A percentile compares a stretch with the other conserved stretches of the same genome.
Conservation (phyloP, 352 stramenopile species). For the Globisporangium viniferum region DNA sequence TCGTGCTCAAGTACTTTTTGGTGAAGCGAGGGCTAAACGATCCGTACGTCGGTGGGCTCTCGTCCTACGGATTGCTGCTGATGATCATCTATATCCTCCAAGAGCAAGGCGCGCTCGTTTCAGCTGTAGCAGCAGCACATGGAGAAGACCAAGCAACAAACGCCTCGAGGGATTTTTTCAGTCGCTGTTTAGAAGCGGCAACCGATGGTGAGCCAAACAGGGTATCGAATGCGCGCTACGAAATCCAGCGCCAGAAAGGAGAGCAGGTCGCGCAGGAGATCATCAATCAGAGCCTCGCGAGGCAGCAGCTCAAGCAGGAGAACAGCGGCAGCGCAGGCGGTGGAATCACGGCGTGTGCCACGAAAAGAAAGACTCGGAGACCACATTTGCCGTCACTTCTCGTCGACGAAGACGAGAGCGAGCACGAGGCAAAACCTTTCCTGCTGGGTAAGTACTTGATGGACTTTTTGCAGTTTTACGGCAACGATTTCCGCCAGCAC, state of each 20-base stretch:
- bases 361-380: slow-evolving; percentile 24
- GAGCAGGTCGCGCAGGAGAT: slow-evolving; percentile 49
- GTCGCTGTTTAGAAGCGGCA: not conserved
- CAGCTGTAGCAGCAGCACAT: slow-evolving; percentile 3
- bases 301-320: slow-evolving; percentile 29
- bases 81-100: slow-evolving; percentile 74
- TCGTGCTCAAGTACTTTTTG: slow-evolving; percentile 90
- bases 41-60: slow-evolving; percentile 87
- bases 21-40: slow-evolving; percentile 86
- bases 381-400: slow-evolving; percentile 40
- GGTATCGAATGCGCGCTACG: slow-evolving; percentile 26
- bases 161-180: not conserved
- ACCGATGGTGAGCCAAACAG: slow-evolving; percentile 9
- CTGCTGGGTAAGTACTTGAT: slow-evolving; percentile 80
- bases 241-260: slow-evolving; percentile 47
- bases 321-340: slow-evolving; percentile 7
- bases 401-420: slow-evolving; percentile 20
- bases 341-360: slow-evolving; percentile 2
- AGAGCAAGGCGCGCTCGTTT: slow-evolving; percentile 54
- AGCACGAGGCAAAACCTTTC: slow-evolving; percentile 42
- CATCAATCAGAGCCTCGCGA: slow-evolving; percentile 37
- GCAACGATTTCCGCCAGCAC: slow-evolving; percentile 76
- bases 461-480: slow-evolving; percentile 83
- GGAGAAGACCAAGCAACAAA: not conserved
- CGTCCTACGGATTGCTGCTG: slow-evolving; percentile 83